Evolutionary conservation across 352 stramenopile species (phyloP), one percentile per base, ranked within the genome.

Genomic region (Pythium guiyangense): DNA sequence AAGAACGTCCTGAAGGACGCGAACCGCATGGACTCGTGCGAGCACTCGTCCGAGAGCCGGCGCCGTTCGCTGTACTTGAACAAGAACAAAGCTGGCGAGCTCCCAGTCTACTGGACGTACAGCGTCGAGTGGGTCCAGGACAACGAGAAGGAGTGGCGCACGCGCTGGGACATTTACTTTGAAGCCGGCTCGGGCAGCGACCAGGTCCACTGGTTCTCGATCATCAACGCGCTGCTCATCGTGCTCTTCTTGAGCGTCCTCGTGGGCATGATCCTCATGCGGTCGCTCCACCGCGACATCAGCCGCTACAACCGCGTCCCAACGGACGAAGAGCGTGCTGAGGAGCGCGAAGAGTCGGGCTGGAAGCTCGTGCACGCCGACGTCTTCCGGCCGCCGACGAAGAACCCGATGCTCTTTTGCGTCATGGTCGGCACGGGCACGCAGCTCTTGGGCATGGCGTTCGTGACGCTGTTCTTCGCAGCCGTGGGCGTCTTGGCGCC

Each of bases 361-460:
- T 99, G 98, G 98, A 99, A 99, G 74, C 86, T 99, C 20, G 94
- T 99, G 34, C 97, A 99, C 70, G 97, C 97, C 6, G 97, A 99
- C 66, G 97, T 99, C 4, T 99, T 99, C 78, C 95, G 98, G 47
- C 96, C 97, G 34, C 97, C 98, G 12, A 76, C 88, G 15, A 97
- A 90, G 62, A 83, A 92, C 61, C 96, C 96, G 18, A 97, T 99
- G 77, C 79, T 99, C 0, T 94, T 99, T 52, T 97, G 90, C 42
- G 96, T 99, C 10, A 96, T 97, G 67, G 90, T 98, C 50, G 98
- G 98, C 52, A 98, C 93, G 2, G 97, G 97, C n/a, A 92, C 94
- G 49, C 98, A 99, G 72, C 57, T 99, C 17, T 68, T 99, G 17
- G 87, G 83, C 54, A 99, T 99, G 96, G 79, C 90, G 3, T 70